Base-by-base conservation (phyloP, 306 rosid species). In the Cucumis hystrix region DNA sequence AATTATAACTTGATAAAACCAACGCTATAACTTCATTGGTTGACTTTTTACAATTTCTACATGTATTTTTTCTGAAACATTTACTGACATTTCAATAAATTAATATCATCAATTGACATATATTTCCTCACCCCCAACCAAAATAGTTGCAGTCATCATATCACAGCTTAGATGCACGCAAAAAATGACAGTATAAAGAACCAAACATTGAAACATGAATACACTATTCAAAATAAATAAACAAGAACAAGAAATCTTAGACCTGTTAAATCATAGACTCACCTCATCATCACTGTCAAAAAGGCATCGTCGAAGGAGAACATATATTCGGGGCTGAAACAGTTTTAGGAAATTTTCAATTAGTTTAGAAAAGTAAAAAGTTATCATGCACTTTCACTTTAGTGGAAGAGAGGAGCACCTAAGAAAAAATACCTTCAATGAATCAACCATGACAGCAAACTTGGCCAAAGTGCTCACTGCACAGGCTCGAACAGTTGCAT, bases 251-350 rank as follows among this genome's bases (percentile, higher is more conserved):
- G 13, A 76, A 74, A 4, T 20, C 23, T 28, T 14, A 74, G 49
- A 76, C 39, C 28, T 58, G 65, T 81, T 49, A 75, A 12, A 64
- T 79, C 33, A 69, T 21, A 58, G 82, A 80, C 81, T 70, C 75
- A 95, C 98, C 98, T 95, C 98, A 75, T 95, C 97, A 79, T 95
- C 98, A 78, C 91, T 89, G 86, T 95, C 98, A 85, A 90, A 95
- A 76, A 95, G 91, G 62, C 98, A 95, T 73, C 98, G 89, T 84
- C 88, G 86, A 78, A 95, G 81, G 80, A 95, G 88, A 87, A 92
- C 86, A 81, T 92, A 88, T 78, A 95, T 87, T 64, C 96, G 93
- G 33, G 97, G 97, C 98, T 95, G 97, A 83, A 82, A 84, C 71
- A 80, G 47, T 54, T 75, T 76, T 55, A 59, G 64, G 64, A 78